phyloP scores from a whole-genome alignment of 2,329 filamentous ascomycete genomes.

The Huntiella moniliformis region DNA sequence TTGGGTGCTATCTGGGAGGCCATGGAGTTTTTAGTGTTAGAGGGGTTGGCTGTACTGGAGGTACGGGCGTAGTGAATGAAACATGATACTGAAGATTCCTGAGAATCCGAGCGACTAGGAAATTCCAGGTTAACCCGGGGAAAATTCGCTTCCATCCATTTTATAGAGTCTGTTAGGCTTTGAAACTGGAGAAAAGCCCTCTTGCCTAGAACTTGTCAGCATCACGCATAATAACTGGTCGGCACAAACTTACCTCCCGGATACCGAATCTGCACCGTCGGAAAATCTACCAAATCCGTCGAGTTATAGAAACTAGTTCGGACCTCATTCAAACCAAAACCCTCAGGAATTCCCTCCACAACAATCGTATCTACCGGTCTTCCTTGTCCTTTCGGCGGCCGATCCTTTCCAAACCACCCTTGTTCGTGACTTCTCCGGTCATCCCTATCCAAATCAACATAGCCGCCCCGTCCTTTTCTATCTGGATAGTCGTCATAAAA shows the following conservation, averaged over 20 bases:
- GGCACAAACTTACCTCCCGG: conserved; percentile 2
- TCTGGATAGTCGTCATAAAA: conserved; percentile 14
- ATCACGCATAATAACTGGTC: neutral
- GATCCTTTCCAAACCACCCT: conserved; percentile 16
- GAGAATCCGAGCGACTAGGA: conserved; percentile 20
- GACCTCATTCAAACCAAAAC: conserved; percentile 2
- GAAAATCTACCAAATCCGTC: conserved; percentile 8
- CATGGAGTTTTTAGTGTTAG: neutral
- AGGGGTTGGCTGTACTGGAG: conserved; percentile 16
- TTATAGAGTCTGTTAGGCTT: conserved; percentile 21
- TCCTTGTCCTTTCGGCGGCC: conserved; percentile 21
- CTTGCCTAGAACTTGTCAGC: conserved; percentile 17
- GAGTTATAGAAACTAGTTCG: conserved; percentile 7
- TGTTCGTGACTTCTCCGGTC: conserved; percentile 12
- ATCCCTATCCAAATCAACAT: conserved; percentile 12
- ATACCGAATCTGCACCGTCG: conserved; percentile 6
- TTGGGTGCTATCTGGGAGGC: neutral
- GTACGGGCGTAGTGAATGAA: conserved; percentile 24
- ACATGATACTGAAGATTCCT: conserved; percentile 21
- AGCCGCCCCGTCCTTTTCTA: conserved; percentile 1
- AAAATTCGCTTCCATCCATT: conserved; percentile 26
- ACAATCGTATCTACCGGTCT: conserved; percentile 33
- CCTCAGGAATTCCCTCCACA: conserved; percentile 30
- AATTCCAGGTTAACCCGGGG: conserved; percentile 22
- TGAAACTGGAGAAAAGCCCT: conserved; percentile 26